Conservation (phyloP, 352 stramenopile species). For the Phytophthora multivora region DNA sequence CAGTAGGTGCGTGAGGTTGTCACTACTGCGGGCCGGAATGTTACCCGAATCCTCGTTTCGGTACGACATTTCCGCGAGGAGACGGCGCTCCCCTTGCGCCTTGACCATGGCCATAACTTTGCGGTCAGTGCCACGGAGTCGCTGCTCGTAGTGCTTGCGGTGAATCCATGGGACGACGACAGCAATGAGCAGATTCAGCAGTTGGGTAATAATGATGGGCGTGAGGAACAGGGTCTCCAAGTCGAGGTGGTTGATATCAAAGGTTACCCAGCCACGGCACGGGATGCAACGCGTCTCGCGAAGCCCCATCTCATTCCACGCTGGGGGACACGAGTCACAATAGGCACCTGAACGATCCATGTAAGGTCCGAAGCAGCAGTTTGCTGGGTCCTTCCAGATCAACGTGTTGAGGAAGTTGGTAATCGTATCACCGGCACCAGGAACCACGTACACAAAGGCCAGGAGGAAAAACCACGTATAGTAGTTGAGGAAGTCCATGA, state of each 20-base stretch:
- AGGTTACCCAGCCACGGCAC: slow-evolving; percentile 78
- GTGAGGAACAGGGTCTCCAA: slow-evolving; percentile 83
- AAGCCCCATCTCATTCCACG: slow-evolving; percentile 54
- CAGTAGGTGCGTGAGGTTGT: slow-evolving; percentile 42
- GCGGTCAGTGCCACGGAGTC: slow-evolving; percentile 54
- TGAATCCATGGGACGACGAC: slow-evolving; percentile 77
- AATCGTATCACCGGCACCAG: slow-evolving; percentile 77
- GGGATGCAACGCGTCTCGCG: slow-evolving; percentile 61
- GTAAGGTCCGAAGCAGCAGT: slow-evolving; percentile 86
- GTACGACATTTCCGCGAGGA: slow-evolving; percentile 71
- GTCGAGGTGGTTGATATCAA: slow-evolving; percentile 83
- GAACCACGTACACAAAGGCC: slow-evolving; percentile 87
- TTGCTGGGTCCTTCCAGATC: slow-evolving; percentile 76
- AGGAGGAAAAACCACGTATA: slow-evolving; percentile 90
- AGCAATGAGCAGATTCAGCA: slow-evolving; percentile 75
- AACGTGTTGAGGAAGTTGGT: slow-evolving; percentile 81
- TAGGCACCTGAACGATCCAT: slow-evolving; percentile 49
- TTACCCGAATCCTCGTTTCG: slow-evolving; percentile 26
- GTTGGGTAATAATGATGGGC: slow-evolving; percentile 81
- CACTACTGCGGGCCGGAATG: slow-evolving; percentile 3
- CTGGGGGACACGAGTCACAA: slow-evolving; percentile 62
- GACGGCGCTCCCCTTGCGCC: slow-evolving; percentile 57
- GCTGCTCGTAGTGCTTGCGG: slow-evolving; percentile 71
- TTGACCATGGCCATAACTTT: slow-evolving; percentile 75
- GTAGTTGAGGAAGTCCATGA: slow-evolving; percentile 91